Evolutionary conservation across 2,329 filamentous ascomycete genomes (phyloP), one percentile per base, ranked within the genome.

Genomic region (Didymella lethalis): DNA sequence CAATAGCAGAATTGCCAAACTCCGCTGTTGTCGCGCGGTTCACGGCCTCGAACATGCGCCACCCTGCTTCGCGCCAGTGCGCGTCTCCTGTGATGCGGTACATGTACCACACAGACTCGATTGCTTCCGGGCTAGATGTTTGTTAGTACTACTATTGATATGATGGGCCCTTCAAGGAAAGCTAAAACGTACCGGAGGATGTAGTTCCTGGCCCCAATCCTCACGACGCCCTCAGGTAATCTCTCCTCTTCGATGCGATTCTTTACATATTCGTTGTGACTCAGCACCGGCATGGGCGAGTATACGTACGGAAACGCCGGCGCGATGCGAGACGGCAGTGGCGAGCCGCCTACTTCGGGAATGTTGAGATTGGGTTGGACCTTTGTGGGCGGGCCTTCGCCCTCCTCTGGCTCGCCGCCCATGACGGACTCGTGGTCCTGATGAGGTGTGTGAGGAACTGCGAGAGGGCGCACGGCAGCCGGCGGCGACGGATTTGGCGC

Each of bases 41-140:
- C 32, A 93, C 82, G 8, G 85, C 83, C 54, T 84, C 73, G 71
- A 92, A 92, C 90, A 93, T 92, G 54, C 81, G 80, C 90, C 90
- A 92, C 1, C 89, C 90, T 71, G 87, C 87, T 57, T 89, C 84
- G 70, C 86, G 86, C 83, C 87, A 90, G 48, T 81, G 78, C 1
- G 81, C 65, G 63, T 91, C 86, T 26, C 89, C 90, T 0, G 90
- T 92, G 58, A 91, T 81, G 57, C 90, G 85, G 74, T 89, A 92
- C 81, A 94, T 86, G 71, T 92, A 85, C 75, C 92, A 94, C 4
- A 95, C 85, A 14, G 87, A 90, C 79, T 94, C 91, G 53, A 94
- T 92, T 2, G 90, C 90, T 77, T 94, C 91, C 20, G 90, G 90
- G 7, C 78, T 76, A 16, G 7, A n/a, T 3, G 7, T 18, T 18